These are phyloP conservation scores for Tetracentron sinense DNA, from an alignment of 164 flowering plant species.

Conservation along the genomic window DNA sequence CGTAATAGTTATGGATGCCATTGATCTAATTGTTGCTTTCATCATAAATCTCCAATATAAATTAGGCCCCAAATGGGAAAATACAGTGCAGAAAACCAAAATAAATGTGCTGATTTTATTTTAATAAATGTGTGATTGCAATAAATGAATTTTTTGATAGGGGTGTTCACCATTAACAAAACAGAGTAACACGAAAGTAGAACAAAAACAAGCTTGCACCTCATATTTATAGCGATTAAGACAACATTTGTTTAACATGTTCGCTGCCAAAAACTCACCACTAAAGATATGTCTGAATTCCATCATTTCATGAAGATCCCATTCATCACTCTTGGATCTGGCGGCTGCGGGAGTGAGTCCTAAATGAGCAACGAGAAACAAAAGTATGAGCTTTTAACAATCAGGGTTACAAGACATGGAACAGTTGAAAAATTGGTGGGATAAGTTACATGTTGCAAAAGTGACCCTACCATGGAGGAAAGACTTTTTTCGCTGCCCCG, in stretches of 20 bases:
- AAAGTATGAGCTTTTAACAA: not conserved
- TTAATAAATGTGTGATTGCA: no score
- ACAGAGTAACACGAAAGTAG: not conserved
- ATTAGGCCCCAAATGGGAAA: no score
- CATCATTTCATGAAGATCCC: constrained; percentile 16
- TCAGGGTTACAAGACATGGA: not conserved
- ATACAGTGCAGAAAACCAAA: not conserved
- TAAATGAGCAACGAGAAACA: not conserved
- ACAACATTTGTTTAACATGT: not conserved
- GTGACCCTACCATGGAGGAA: constrained; percentile 4
- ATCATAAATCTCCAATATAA: no score
- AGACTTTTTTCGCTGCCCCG: constrained; percentile 5
- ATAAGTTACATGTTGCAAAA: not conserved
- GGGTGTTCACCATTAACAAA: no score
- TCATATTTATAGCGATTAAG: no score
- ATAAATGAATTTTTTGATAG: no score
- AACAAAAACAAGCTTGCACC: not conserved
- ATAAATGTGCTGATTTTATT: no score
- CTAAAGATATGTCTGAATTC: constrained; percentile 15
- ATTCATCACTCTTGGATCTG: constrained; percentile 10
- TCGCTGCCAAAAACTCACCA: not conserved
- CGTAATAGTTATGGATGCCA: no score
- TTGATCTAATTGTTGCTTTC: no score
- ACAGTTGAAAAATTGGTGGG: not conserved
- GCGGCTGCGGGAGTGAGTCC: constrained; percentile 13